Conservation (phyloP, 129 eudicot genomes). For the Logfia minima region DNA sequence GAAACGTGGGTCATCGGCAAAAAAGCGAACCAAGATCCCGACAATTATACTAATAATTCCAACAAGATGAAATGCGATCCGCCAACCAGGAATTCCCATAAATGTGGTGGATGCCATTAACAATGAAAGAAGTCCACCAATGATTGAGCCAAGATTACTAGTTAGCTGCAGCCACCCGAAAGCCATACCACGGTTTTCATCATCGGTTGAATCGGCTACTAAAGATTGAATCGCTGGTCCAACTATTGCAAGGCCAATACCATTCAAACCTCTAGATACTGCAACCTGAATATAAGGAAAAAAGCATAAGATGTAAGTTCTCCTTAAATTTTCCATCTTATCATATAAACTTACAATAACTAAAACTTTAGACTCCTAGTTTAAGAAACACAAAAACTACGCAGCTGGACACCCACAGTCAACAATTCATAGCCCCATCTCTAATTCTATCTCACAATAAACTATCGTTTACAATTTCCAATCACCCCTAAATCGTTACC, state of each 20-base stretch:
- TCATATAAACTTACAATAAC: neutral
- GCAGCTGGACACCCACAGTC: neutral
- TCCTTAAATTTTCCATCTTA: neutral
- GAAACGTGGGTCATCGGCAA: constrained; percentile 84
- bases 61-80: constrained; percentile 83
- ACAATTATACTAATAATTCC: constrained; percentile 79
- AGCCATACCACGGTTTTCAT: constrained; percentile 77
- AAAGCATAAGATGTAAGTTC: neutral
- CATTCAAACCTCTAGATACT: constrained; percentile 77
- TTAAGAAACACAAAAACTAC: neutral
- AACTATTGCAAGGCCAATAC: constrained; percentile 94
- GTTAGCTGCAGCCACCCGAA: constrained; percentile 96
- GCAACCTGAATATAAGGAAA: constrained; percentile 58
- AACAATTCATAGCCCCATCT: neutral
- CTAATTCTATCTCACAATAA: neutral
- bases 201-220: constrained; percentile 88
- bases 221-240: constrained; percentile 93
- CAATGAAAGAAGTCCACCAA: constrained; percentile 82
- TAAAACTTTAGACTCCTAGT: neutral
- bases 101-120: constrained; percentile 73
- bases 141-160: constrained; percentile 75
- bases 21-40: constrained; percentile 72
- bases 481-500: neutral
- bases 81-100: constrained; percentile 84
- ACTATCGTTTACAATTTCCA: neutral